Evolutionary conservation across 768 basidiomycete genomes (phyloP).

Genomic region (Mycena amicta): DNA sequence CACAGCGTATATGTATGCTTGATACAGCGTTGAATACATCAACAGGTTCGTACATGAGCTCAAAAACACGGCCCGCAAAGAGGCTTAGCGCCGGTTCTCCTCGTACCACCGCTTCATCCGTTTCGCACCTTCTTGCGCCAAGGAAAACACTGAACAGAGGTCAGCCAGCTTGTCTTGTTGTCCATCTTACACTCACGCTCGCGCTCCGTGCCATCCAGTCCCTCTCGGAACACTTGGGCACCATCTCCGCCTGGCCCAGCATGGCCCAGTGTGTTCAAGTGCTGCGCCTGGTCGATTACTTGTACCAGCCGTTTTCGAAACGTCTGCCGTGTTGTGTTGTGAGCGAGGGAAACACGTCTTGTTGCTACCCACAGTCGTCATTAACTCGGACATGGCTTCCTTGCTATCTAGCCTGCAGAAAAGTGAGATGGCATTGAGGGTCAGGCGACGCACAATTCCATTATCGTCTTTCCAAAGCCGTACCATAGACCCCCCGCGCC

Average conservation of each 20-base stretch:
- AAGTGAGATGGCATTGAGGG: slow-evolving; percentile 2
- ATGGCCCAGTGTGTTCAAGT: slow-evolving; percentile 74
- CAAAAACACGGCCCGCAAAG: slow-evolving; percentile 40
- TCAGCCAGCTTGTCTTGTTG: slow-evolving; percentile 10
- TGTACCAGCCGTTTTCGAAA: slow-evolving; percentile 79
- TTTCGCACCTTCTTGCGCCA: slow-evolving; percentile 83
- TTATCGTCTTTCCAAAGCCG: slow-evolving; percentile 84
- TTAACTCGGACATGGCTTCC: slow-evolving; percentile 71
- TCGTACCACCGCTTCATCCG: slow-evolving; percentile 87
- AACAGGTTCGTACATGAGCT: slow-evolving; percentile 72
- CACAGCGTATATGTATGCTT: not conserved
- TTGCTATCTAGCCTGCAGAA: slow-evolving; percentile 71
- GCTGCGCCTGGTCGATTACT: slow-evolving; percentile 84
- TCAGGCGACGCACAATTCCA: slow-evolving; percentile 62
- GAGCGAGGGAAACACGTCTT: slow-evolving; percentile 3
- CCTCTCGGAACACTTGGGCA: slow-evolving; percentile 83
- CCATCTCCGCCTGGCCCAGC: slow-evolving; percentile 56
- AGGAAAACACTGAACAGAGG: slow-evolving; percentile 65
- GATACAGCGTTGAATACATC: slow-evolving; percentile 20
- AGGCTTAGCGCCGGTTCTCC: slow-evolving; percentile 53
- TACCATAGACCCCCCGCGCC: slow-evolving; percentile 93
- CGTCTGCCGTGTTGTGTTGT: slow-evolving; percentile 57
- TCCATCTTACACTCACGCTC: slow-evolving; percentile 60
- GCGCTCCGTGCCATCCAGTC: slow-evolving; percentile 89
- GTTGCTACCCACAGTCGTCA: slow-evolving; percentile 56